Percentiles rank a stretch among this genome's conserved stretches.
These are phyloP conservation scores for Pyrus pyrifolia DNA, from an alignment of 306 rosid genomes.

Conservation along the genomic window DNA sequence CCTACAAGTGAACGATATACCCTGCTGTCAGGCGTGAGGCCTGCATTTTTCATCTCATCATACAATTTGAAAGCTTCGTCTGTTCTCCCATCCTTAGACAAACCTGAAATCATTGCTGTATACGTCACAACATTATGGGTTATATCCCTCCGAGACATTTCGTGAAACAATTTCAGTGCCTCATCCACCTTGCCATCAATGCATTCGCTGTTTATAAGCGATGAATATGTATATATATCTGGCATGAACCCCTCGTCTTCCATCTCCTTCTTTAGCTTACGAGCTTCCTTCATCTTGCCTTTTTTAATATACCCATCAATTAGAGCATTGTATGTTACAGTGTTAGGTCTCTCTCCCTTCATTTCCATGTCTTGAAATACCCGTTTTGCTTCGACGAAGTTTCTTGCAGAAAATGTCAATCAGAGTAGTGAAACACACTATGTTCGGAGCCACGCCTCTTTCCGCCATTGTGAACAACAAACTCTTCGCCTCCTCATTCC, in stretches of 20 bases:
- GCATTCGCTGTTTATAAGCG: constrained; percentile 65
- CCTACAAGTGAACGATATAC: constrained; percentile 54
- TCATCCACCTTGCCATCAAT: constrained; percentile 50
- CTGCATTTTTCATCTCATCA: constrained; percentile 60
- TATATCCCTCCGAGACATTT: constrained; percentile 53
- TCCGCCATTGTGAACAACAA: constrained; percentile 55
- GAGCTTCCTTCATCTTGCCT: constrained; percentile 57
- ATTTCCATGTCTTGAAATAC: constrained; percentile 48
- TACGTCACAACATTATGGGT: constrained; percentile 28
- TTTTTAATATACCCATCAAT: constrained; percentile 61
- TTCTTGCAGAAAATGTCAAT: constrained; percentile 72
- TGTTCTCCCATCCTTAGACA: constrained; percentile 70
- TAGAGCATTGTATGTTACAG: constrained; percentile 57
- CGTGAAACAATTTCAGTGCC: constrained; percentile 52
- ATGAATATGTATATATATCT: constrained; percentile 60
- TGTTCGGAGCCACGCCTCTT: constrained; percentile 47
- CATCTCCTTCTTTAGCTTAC: constrained; percentile 48
- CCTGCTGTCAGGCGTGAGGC: constrained; percentile 65
- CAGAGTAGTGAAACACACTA: constrained; percentile 49
- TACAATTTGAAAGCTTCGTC: constrained; percentile 71
- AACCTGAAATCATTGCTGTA: constrained; percentile 61
- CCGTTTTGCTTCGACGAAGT: constrained; percentile 59
- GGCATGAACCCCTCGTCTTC: constrained; percentile 46
- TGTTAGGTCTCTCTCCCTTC: constrained; percentile 48
- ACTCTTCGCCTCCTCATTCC: constrained; percentile 59